Base-by-base conservation (phyloP, 2,329 filamentous ascomycete species). In the Ceratocystis alfenasii region DNA sequence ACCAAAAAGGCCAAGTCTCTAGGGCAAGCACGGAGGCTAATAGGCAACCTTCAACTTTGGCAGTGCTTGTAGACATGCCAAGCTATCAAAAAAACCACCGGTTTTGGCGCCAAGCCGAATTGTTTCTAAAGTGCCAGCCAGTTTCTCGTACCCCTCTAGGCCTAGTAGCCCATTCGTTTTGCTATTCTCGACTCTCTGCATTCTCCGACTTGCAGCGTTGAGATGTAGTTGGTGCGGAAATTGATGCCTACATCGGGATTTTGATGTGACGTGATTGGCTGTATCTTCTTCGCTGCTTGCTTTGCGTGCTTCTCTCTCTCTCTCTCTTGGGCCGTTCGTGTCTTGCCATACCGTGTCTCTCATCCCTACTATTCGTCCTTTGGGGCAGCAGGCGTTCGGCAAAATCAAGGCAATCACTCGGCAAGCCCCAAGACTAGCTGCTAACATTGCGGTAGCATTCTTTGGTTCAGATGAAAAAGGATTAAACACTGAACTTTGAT, bases 81-180 rank as follows among this genome's bases (percentile, higher is more conserved):
- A 59, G 55, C 55, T 59, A 59, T 59, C 55, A 59, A 59, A 59
- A 59, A 36, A 59, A 20, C 28, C 53, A 30, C n/a, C n/a, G 8
- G 12, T 7, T 6, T 3, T 36, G 25, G 20, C 25, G 55, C 55
- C 55, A 59, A 59, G 55, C 55, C 36, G 55, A 59, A 59, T 59
- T 59, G 55, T 59, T 59, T 59, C 55, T 59, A 17, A 59, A 59
- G 55, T 20, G 28, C 28, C 55, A 59, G 55, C 55, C 28, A 59
- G 36, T 59, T 36, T n/a, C 15, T 59, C 53, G 28, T 33, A 33
- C 53, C 15, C 33, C 17, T 36, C 3, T 12, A 36, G 28, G 3
- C 28, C 28, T 36, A 8, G 36, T 41, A 41, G 36, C 36, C 36
- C 36, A 15, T 41, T 41, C 36, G 12, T 41, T 41, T 41, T 41